Base-by-base conservation (phyloP, 108 stramenopile species). In the Bacterosira constricta region DNA sequence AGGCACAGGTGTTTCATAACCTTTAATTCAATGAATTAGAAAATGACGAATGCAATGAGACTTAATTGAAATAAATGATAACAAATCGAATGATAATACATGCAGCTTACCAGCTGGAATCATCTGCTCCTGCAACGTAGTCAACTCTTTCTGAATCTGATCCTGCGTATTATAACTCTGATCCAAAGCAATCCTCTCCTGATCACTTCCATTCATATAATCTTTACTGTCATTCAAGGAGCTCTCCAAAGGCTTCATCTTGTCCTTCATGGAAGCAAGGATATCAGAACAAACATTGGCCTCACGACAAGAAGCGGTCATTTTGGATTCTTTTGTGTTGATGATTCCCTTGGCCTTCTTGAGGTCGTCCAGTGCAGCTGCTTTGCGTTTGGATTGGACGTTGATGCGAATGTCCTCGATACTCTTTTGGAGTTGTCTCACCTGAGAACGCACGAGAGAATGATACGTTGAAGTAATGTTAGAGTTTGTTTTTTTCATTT, bases 81-180 rank as follows among this genome's bases (percentile, higher is more conserved):
- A 44, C 20, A 38, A 20, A 21, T 47, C 42, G 42, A 66, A 35
- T n/a, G 10, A 12, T 37, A 54, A 53, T 29, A 47, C 32, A n/a
- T 4, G 34, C 23, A 35, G 26, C 77, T 58, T 44, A 75, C 73
- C 73, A 9, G 64, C 69, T 4, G 97, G 97, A 7, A 98, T 86
- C 96, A 98, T 95, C 53, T 93, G 86, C 77, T 96, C 97, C 74
- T 98, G 81, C 79, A 96, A 70, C 9, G 47, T 42, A 17, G 87
- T 88, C 69, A 98, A 71, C 21, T 79, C n/a, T 20, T 80, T 73
- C 35, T 88, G 70, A 30, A 88, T 75, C 4, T 51, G 34, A 46
- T 82, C 80, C 81, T 98, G 97, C 23, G 65, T 75, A 6, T 55
- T 72, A 73, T 94, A 94, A 49, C 93, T 95, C 53, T 87, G 83